Evolutionary conservation across 805 yeast species (phyloP), one percentile per base, ranked within the genome.

Genomic region (Kuraishia capsulata): DNA sequence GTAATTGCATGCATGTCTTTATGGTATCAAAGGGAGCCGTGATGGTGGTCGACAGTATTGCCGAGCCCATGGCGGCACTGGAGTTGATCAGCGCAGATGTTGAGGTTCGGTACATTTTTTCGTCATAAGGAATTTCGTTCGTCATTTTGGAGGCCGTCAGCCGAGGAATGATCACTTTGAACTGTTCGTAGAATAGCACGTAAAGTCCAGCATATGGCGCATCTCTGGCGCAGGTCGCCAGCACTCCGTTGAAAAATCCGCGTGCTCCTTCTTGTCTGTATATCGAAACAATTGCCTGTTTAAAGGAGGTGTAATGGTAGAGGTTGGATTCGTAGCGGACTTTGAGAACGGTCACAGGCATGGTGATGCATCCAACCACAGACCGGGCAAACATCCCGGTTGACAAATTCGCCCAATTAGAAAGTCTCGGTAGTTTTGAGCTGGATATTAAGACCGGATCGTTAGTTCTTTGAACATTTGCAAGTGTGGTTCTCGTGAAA

Each of bases 201-300:
- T 92, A 90, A 3, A 92, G 53, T 0, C 98, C 98, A 5, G 98
- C 97, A 56, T 92, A 85, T 0, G 98, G 98, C 19, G 96, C 94
- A 60, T 92, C 98, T 45, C 98, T 63, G 10, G 85, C 71, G 43
- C 81, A 71, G 0, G 98, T 92, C 2, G 94, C 95, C 1, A 83
- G 77, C 49, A 82, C 83, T 0, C 98, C 98, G 43, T 76, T 71
- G 56, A 88, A 88, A 53, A 90, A 88, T 13, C 95, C 94, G 17
- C 57, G 52, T 0, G 78, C 29, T 0, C 88, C 76, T 38, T 76
- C 76, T 1, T 55, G 55, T 8, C 44, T 39, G 42, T 70, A 76
- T 3, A 87, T 82, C 5, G 76, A 73, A 26, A 47, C 59, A 1
- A 73, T 52, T 0, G 95, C 90, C 26, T 75, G 78, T 16, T 53